Evolutionary conservation across 768 basidiomycete species (phyloP).

Genomic region (Lentinus tigrinus): DNA sequence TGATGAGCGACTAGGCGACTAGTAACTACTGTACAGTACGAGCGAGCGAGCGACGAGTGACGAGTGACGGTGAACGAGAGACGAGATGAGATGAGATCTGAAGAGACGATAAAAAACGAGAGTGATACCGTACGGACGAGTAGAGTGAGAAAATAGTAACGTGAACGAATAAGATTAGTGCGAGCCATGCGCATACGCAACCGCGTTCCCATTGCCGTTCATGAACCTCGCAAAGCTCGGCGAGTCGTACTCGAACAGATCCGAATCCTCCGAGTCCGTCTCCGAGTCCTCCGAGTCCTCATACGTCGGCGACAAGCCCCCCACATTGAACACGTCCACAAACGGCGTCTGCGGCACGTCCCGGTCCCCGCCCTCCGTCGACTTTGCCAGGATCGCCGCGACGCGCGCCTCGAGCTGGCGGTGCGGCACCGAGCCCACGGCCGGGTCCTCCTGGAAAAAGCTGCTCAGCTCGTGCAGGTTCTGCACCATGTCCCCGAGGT

Average conservation of each 20-base stretch:
- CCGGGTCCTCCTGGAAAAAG: slow-evolving; percentile 59
- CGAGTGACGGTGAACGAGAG: no score
- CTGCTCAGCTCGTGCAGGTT: slow-evolving; percentile 74
- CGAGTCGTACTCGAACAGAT: slow-evolving; percentile 37
- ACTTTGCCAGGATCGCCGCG: slow-evolving; percentile 80
- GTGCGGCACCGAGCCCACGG: slow-evolving; percentile 23
- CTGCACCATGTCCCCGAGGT: slow-evolving; percentile 76
- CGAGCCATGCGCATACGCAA: background rate
- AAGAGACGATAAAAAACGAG: background rate
- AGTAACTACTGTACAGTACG: no score
- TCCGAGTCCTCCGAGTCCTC: slow-evolving; percentile 31
- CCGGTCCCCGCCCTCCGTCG: slow-evolving; percentile 47
- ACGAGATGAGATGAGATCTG: no score
- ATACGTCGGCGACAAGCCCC: slow-evolving; percentile 19
- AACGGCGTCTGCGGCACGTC: slow-evolving; percentile 80
- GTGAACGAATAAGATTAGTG: background rate
- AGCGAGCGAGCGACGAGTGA: no score
- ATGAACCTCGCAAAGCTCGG: slow-evolving; percentile 21
- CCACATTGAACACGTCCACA: slow-evolving; percentile 70
- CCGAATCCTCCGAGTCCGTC: slow-evolving; percentile 31
- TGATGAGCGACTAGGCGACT: no score
- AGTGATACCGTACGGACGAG: background rate
- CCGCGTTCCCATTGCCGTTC: background rate
- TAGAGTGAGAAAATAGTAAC: background rate
- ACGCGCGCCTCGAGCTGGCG: slow-evolving; percentile 66